These are phyloP conservation scores for Quercus agrifolia DNA, from an alignment of 306 rosid species.

Conservation along the genomic window DNA sequence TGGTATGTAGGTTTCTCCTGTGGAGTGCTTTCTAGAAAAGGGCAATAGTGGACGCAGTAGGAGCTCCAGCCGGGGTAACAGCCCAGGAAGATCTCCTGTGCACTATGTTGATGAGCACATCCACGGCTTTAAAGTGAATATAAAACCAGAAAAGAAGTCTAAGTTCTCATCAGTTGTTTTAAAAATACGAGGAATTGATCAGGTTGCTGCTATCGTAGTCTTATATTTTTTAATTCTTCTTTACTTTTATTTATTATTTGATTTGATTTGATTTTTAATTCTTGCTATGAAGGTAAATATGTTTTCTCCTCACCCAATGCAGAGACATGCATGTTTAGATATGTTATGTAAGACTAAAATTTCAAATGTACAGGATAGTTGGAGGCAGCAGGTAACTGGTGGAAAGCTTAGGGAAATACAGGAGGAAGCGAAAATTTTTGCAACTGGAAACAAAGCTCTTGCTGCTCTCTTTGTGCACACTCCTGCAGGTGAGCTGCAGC, in stretches of 20 bases:
- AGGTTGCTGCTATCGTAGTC: constrained; percentile 46
- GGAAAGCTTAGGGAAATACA: constrained; percentile 94
- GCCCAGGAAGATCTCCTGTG: constrained; percentile 94
- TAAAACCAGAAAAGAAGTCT: constrained; percentile 90
- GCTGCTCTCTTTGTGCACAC: constrained; percentile 98
- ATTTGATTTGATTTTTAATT: background rate
- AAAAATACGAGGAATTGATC: constrained; percentile 95
- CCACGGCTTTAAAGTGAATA: constrained; percentile 86
- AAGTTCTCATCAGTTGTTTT: constrained; percentile 92
- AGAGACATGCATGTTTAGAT: constrained; percentile 7
- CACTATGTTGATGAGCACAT: constrained; percentile 70
- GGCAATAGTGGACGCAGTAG: constrained; percentile 71
- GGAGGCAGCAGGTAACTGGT: constrained; percentile 93
- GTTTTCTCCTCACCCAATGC: background rate
- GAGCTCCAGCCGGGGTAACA: constrained; percentile 86
- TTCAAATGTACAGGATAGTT: constrained; percentile 59
- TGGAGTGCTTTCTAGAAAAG: constrained; percentile 90
- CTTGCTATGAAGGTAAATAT: background rate
- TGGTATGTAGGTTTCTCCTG: constrained; percentile 65
- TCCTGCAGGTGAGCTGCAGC: constrained; percentile 98
- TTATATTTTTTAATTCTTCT: background rate
- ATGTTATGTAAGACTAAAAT: constrained; percentile 7
- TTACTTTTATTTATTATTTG: too few species aligned
- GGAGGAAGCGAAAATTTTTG: constrained; percentile 91
- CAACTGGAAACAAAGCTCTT: constrained; percentile 82